Evolutionary conservation across 257 asterid species (phyloP).

Genomic region (Euphrasia confusa): DNA sequence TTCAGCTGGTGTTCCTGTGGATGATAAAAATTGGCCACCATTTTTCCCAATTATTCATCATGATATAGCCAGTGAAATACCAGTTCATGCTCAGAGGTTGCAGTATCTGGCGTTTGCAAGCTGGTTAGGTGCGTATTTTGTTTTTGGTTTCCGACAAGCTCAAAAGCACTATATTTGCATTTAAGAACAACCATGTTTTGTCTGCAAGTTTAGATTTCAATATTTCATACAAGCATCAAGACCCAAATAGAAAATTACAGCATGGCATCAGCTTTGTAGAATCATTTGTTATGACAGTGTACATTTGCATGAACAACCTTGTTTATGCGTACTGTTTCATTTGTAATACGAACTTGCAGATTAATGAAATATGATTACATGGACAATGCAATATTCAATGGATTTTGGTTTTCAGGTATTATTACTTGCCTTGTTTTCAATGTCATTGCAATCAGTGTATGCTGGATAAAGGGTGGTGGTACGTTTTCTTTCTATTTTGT

Average conservation of each 20-base stretch:
- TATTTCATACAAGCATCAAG: background rate
- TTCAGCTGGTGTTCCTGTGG: slow-evolving; percentile 49
- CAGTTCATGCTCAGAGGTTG: slow-evolving; percentile 57
- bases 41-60: slow-evolving; percentile 59
- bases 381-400: background rate
- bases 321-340: background rate
- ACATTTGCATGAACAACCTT: background rate
- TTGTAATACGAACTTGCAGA: background rate
- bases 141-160: slow-evolving; percentile 1
- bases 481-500: no score
- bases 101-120: slow-evolving; percentile 63
- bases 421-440: slow-evolving; percentile 86
- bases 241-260: background rate
- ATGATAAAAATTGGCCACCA: slow-evolving; percentile 63
- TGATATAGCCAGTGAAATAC: slow-evolving; percentile 58
- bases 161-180: background rate
- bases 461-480: no score
- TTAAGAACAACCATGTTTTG: slow-evolving; percentile 1
- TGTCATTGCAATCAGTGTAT: slow-evolving; percentile 47
- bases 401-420: slow-evolving; percentile 51
- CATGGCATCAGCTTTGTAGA: background rate
- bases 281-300: background rate
- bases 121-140: slow-evolving; percentile 46
- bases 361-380: no score
- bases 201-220: background rate